Base-by-base conservation (phyloP, 257 asterid species). In the Euphrasia confusa region DNA sequence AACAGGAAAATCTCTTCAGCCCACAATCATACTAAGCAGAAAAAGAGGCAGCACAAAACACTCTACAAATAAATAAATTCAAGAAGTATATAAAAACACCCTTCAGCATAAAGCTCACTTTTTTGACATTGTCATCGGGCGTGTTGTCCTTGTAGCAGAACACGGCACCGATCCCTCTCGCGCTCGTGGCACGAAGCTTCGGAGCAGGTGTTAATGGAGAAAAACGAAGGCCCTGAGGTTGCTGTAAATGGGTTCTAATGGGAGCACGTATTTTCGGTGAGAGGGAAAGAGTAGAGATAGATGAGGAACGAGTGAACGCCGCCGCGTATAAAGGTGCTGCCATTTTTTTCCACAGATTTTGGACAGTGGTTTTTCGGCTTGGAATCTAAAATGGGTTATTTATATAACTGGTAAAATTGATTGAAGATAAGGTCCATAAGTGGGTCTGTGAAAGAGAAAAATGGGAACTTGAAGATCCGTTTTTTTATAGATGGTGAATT, bases 121-220 rank as follows among this genome's bases (percentile, higher is more conserved):
- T 80, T 69, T 70, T 68, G 48, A 30, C 66, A 50, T 79, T 63
- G 15, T 83, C 80, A 70, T 78, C 65, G 2, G 71, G 47, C 42
- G 63, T 40, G 15, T 64, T 64, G 62, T 77, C 62, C 74, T 81
- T 81, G 75, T 30, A 76, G 65, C 77, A 78, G 67, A 76, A 68
- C 18, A 80, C 44, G 12, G 72, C 47, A 64, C 63, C 60, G 13
- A 52, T 53, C 12, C 84, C 70, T 40, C 79, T 63, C 8, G 73
- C 35, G 64, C 68, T 64, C 10, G 69, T 37, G 14, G 50, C 21
- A 12, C 54, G 79, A 54, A 74, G 79, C 77, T 78, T 68, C 45
- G 72, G 62, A 71, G 55, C 66, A 57, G 73, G 67, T 1, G 61
- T 10, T 15, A 68, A 65, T 57, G 77, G 84, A 69, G 74, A 68